A percentile compares a stretch with the other conserved stretches of the same genome.
Conservation (phyloP, 2,329 filamentous ascomycete genomes). For the Magnaporthales sp. region DNA sequence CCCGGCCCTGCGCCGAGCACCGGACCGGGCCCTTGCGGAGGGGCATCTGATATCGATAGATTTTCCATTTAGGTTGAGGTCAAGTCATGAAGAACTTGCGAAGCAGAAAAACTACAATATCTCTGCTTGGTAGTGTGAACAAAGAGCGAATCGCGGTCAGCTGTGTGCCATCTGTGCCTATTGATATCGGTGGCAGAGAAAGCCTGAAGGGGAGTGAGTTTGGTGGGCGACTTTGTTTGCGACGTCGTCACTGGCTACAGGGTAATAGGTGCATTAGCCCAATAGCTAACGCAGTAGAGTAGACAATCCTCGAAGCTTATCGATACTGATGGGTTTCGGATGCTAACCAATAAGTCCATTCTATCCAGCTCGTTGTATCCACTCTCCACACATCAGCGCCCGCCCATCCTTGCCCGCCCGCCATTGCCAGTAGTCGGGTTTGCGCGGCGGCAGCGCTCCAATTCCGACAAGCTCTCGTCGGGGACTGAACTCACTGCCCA, state of each 20-base stretch:
- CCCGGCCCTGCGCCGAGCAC: slow-evolving; percentile 16
- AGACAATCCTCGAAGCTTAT: neutral
- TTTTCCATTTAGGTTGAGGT: slow-evolving; percentile 19
- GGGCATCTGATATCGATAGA: slow-evolving; percentile 20
- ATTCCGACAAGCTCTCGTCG: neutral
- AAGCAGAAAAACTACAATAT: neutral
- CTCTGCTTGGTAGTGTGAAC: neutral
- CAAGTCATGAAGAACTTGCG: neutral
- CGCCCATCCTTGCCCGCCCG: neutral
- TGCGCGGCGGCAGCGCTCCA: neutral
- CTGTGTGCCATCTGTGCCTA: neutral
- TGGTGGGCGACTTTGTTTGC: neutral
- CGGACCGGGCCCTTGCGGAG: slow-evolving; percentile 17
- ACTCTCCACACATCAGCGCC: neutral
- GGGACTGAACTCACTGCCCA: neutral
- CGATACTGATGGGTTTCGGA: neutral
- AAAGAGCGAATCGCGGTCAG: neutral
- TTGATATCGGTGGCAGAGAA: neutral
- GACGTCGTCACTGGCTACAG: neutral
- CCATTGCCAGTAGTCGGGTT: neutral
- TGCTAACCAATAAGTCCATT: neutral
- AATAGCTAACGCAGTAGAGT: neutral
- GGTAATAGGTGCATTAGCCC: neutral
- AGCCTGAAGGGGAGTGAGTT: neutral
- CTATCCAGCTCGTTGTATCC: neutral